Conservation (phyloP, 129 eudicot species). For the Flaveria linearis region DNA sequence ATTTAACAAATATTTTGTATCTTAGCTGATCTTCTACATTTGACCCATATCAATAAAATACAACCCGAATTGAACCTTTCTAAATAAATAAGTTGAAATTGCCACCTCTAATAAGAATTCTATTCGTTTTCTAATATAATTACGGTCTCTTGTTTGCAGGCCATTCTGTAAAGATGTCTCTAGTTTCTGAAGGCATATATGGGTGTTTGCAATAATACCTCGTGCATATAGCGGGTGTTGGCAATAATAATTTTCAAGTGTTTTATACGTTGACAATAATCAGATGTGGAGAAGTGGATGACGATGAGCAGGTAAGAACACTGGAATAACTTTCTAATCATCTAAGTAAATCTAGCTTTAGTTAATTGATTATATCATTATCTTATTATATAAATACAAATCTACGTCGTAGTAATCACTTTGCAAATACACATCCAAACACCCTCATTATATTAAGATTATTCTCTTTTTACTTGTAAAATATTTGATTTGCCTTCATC, state of each 20-base stretch:
- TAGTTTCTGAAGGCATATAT: slow-evolving; percentile 14
- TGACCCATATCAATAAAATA: not conserved
- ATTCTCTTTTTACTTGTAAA: not conserved
- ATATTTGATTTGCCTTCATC: not conserved
- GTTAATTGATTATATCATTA: not conserved
- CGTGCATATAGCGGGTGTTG: not conserved
- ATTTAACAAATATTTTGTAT: not conserved
- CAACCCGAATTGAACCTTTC: not conserved
- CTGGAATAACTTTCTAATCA: not conserved
- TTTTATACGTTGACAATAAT: not conserved
- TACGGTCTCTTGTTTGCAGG: slow-evolving; percentile 31
- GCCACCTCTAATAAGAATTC: not conserved
- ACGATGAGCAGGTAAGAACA: not conserved
- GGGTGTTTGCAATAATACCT: not conserved
- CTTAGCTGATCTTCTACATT: slow-evolving; percentile 5
- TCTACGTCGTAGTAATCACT: not conserved
- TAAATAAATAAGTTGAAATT: slow-evolving; percentile 1
- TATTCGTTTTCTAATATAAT: slow-evolving; percentile 13
- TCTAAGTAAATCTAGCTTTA: not conserved
- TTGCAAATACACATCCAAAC: not conserved
- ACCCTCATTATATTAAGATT: not conserved
- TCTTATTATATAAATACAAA: no score
- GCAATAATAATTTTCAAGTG: not conserved
- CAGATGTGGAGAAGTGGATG: no score
- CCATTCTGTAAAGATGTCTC: not conserved